phyloP scores from a whole-genome alignment of 768 basidiomycete species.

The Russula griseocarnosa region DNA sequence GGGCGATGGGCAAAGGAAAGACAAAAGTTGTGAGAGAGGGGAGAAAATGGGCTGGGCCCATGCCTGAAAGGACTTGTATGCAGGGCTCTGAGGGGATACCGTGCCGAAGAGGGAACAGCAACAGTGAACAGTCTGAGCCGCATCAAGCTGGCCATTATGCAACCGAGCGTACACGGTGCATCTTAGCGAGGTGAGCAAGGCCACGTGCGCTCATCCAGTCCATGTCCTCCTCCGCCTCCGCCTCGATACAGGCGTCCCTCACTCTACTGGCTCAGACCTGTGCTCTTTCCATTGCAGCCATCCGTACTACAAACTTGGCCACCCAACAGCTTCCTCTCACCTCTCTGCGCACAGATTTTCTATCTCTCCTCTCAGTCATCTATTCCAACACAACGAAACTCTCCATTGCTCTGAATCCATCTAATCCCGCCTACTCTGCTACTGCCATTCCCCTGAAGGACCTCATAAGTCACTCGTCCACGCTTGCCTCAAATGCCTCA shows the following conservation, averaged over 20 bases:
- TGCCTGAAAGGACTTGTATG: slow-evolving; percentile 27
- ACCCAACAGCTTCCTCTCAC: slow-evolving; percentile 33
- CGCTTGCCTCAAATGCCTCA: slow-evolving; percentile 26
- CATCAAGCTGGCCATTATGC: slow-evolving; percentile 9
- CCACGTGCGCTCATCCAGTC: background rate
- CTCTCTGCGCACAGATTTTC: slow-evolving; percentile 51
- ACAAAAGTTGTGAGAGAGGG: slow-evolving; percentile 15
- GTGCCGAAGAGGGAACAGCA: background rate
- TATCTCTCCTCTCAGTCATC: slow-evolving; percentile 56
- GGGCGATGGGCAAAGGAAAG: slow-evolving; percentile 8
- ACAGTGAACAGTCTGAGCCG: slow-evolving; percentile 22
- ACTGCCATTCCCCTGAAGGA: slow-evolving; percentile 22
- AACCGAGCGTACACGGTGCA: background rate
- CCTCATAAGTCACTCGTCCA: slow-evolving; percentile 15
- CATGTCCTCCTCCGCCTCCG: slow-evolving; percentile 30
- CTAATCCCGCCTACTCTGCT: slow-evolving; percentile 40
- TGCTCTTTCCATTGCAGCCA: slow-evolving; percentile 34
- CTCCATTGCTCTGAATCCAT: slow-evolving; percentile 58
- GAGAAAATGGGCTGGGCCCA: slow-evolving; percentile 30
- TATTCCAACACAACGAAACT: slow-evolving; percentile 56
- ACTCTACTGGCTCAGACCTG: slow-evolving; percentile 29
- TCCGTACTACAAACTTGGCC: slow-evolving; percentile 19
- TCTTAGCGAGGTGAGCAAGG: background rate
- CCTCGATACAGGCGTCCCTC: slow-evolving; percentile 2
- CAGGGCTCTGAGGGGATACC: slow-evolving; percentile 11